Percentiles rank a stretch among this genome's conserved stretches.
phyloP scores from a whole-genome alignment of 345 rosid species.

The Garcia nutans region DNA sequence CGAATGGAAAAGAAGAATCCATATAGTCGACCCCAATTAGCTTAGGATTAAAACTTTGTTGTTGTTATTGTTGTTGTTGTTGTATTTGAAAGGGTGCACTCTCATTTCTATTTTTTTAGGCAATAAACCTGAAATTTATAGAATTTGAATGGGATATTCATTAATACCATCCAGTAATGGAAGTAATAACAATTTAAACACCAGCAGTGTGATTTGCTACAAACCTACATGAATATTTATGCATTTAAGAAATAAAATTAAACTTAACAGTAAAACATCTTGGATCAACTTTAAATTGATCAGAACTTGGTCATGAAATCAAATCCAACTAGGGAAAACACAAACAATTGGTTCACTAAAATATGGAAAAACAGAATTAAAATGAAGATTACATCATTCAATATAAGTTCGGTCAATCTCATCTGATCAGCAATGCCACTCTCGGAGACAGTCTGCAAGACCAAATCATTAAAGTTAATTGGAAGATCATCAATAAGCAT shows the following conservation, averaged over 20 bases:
- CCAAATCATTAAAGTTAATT: slow-evolving; percentile 11
- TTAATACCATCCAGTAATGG: too few species aligned
- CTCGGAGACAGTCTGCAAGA: slow-evolving; percentile 73
- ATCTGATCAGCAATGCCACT: slow-evolving; percentile 92
- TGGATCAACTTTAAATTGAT: neutral
- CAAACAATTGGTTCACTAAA: neutral
- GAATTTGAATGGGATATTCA: too few species aligned
- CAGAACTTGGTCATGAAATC: neutral
- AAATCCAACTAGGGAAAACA: neutral
- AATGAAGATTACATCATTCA: slow-evolving; percentile 68
- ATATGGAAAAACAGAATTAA: neutral
- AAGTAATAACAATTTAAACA: too few species aligned
- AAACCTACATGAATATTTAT: neutral
- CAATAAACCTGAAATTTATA: too few species aligned
- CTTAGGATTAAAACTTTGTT: too few species aligned
- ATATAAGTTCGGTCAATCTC: slow-evolving; percentile 67
- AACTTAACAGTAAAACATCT: neutral
- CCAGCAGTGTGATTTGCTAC: neutral
- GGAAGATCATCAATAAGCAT: neutral
- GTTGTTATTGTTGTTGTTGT: too few species aligned
- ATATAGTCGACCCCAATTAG: too few species aligned
- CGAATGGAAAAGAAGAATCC: too few species aligned
- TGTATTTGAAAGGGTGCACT: too few species aligned
- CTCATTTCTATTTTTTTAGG: too few species aligned
- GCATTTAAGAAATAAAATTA: neutral